Conservation (phyloP, 441 rosid genomes). For the Adansonia madagascariensis region DNA sequence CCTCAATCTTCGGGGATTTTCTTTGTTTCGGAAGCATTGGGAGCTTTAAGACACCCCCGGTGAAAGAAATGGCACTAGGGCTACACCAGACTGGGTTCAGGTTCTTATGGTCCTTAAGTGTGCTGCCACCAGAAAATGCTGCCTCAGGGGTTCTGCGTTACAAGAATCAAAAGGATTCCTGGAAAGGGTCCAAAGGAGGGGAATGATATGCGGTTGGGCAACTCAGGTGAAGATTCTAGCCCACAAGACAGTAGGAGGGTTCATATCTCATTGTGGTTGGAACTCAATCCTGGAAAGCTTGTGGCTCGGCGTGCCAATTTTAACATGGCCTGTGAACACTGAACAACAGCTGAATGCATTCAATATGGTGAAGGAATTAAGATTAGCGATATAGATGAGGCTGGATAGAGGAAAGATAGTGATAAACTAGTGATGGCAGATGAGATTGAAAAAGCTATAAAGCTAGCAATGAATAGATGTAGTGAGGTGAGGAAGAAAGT, state of each 20-base stretch:
- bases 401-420: slow-evolving; percentile 36
- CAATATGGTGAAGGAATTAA: slow-evolving; percentile 46
- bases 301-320: slow-evolving; percentile 53
- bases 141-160: not conserved
- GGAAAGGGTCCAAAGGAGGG: slow-evolving; percentile 43
- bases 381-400: slow-evolving; percentile 48
- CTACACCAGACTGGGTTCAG: slow-evolving; percentile 48
- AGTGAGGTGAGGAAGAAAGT: slow-evolving; percentile 43
- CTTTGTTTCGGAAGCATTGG: slow-evolving; percentile 52
- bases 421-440: slow-evolving; percentile 34
- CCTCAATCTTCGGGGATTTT: slow-evolving; percentile 42
- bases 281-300: slow-evolving; percentile 56
- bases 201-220: slow-evolving; percentile 52
- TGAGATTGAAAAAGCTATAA: slow-evolving; percentile 42
- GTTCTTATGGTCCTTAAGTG: slow-evolving; percentile 52
- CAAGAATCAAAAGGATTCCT: slow-evolving; percentile 42
- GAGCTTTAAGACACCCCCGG: slow-evolving; percentile 34
- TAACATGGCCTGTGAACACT: slow-evolving; percentile 56
- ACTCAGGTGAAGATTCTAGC: slow-evolving; percentile 52
- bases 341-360: slow-evolving; percentile 62
- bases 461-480: slow-evolving; percentile 38
- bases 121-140: slow-evolving; percentile 5
- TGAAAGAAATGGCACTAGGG: slow-evolving; percentile 46
- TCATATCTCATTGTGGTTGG: slow-evolving; percentile 63
- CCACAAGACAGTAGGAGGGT: slow-evolving; percentile 50